Conservation (phyloP, 1,139 yeast species). For the Nakaseomyces uthaithaninus region DNA sequence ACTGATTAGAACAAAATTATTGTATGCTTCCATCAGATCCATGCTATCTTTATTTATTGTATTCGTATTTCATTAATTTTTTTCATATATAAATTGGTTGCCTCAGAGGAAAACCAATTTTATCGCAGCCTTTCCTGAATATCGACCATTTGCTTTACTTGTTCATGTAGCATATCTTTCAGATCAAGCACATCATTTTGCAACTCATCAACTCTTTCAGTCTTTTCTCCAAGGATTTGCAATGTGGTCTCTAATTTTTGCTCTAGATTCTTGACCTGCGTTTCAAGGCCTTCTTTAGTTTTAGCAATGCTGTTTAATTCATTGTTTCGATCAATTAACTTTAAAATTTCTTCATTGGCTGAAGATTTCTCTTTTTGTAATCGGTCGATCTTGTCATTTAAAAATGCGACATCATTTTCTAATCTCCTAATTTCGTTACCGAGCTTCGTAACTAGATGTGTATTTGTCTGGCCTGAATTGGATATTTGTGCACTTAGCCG, state of each 20-base stretch:
- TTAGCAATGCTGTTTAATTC: constrained; percentile 35
- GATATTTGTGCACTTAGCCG: constrained; percentile 14
- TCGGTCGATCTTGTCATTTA: constrained; percentile 54
- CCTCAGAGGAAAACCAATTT: background rate
- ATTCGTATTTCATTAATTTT: background rate
- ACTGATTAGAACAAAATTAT: background rate
- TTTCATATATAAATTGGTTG: background rate
- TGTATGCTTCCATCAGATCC: background rate
- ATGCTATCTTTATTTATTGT: background rate
- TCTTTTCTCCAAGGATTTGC: constrained; percentile 77
- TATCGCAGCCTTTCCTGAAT: constrained; percentile 38
- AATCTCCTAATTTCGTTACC: constrained; percentile 61
- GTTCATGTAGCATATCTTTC: constrained; percentile 71
- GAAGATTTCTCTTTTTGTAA: constrained; percentile 52
- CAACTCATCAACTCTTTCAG: constrained; percentile 78
- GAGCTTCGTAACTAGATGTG: constrained; percentile 29
- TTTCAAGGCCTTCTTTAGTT: constrained; percentile 35
- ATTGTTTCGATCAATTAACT: constrained; percentile 48
- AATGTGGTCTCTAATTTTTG: constrained; percentile 51
- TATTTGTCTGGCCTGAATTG: constrained; percentile 20
- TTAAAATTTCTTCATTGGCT: constrained; percentile 59
- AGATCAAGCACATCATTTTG: constrained; percentile 82
- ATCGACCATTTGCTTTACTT: constrained; percentile 78
- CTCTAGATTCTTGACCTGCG: constrained; percentile 36
- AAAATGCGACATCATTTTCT: constrained; percentile 64